Percentiles rank a stretch among this genome's conserved stretches.
phyloP scores from a whole-genome alignment of 1,139 yeast species.

The Pichia sp. region DNA sequence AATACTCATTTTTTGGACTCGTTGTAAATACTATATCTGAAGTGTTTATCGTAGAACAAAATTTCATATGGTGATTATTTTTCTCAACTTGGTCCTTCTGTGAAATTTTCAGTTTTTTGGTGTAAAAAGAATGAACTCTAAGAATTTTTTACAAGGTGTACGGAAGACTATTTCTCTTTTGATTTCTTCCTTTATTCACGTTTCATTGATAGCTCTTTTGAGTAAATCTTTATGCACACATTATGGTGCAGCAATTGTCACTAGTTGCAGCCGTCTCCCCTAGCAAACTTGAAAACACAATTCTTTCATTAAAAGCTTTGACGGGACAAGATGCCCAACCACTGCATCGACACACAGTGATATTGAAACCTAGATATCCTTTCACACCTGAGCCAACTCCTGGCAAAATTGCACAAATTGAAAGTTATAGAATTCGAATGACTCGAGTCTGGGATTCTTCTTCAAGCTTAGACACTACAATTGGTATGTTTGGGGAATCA shows the following conservation, averaged over 20 bases:
- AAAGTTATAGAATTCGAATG: conserved; percentile 29
- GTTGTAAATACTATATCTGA: no score
- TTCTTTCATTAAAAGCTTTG: conserved; percentile 25
- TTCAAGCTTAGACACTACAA: background rate
- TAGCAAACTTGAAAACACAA: conserved; percentile 17
- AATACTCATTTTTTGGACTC: conserved; percentile 8
- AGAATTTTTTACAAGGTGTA: background rate
- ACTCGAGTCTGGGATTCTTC: conserved; percentile 24
- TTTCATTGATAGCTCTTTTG: no score
- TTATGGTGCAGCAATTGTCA: conserved; percentile 31
- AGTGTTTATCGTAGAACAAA: no score
- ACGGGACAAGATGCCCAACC: conserved; percentile 27
- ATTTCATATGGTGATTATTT: no score
- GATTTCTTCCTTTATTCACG: no score
- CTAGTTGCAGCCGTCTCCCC: conserved; percentile 22
- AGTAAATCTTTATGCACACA: background rate
- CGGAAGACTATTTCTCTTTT: background rate
- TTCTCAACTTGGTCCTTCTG: background rate
- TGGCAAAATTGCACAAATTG: conserved; percentile 29
- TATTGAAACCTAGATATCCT: conserved; percentile 28
- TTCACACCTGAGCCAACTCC: conserved; percentile 27
- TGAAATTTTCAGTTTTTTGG: background rate
- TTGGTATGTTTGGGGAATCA: conserved; percentile 14
- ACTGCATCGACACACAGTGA: conserved; percentile 26
- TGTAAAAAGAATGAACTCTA: background rate